Conservation (phyloP, 176 grass and related monocot genomes). For the Juncus inflexus region DNA sequence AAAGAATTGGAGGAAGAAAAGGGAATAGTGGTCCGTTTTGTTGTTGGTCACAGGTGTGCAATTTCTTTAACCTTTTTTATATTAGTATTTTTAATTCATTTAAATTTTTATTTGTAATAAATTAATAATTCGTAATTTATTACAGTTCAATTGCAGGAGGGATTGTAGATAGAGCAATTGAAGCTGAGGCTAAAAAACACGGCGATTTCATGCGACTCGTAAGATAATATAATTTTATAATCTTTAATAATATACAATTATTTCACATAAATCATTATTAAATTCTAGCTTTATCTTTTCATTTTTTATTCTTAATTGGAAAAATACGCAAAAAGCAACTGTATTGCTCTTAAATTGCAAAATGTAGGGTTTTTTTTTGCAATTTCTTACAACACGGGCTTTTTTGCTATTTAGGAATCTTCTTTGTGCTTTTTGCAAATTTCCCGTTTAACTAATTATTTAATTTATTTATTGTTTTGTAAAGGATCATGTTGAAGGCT, state of each 20-base stretch:
- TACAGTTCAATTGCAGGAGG: constrained; percentile 64
- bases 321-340: background rate
- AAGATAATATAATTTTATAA: constrained; percentile 18
- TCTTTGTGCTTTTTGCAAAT: no score
- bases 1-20: constrained; percentile 92
- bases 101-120: constrained; percentile 13
- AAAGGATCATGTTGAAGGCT: constrained; percentile 72
- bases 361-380: background rate
- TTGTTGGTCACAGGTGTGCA: constrained; percentile 87
- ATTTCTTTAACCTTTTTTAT: background rate
- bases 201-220: constrained; percentile 70
- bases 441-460: background rate
- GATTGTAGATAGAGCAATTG: constrained; percentile 68
- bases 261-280: background rate
- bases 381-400: background rate
- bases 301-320: constrained; percentile 9
- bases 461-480: background rate
- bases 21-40: constrained; percentile 81
- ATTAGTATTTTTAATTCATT: no score
- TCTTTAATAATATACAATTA: background rate
- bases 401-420: background rate
- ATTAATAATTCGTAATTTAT: background rate
- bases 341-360: background rate
- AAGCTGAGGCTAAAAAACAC: constrained; percentile 67
- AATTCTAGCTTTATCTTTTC: constrained; percentile 6